Base-by-base conservation (phyloP, 148 eudicot genomes). In the Fagopyrum homotropicum region DNA sequence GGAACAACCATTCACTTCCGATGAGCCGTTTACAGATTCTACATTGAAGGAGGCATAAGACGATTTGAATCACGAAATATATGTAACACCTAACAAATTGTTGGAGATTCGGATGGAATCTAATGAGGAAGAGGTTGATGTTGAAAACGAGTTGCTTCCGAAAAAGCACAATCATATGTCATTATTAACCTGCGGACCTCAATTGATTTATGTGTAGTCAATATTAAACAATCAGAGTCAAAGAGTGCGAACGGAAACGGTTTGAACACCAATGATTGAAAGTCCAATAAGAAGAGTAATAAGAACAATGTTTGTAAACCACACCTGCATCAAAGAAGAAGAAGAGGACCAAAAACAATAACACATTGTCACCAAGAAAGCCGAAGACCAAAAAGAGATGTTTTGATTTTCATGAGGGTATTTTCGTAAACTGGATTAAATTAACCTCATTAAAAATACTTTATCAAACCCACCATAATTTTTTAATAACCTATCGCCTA, bases 251-350 rank as follows among this genome's bases (percentile, higher is more conserved):
- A 70, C 14, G 73, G 50, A 15, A 70, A 70, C 51, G 73, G 49
- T 16, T 70, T 30, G 30, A 71, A 48, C 73, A 71, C 66, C 19
- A 73, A 73, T 52, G 76, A 66, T 6, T 54, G 55, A 48, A 73
- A 73, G n/a, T 73, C 59, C 10, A 76, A 76, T 72, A 82, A 87
- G 79, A 81, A 88, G 79, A 83, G 83, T 64, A 94, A 90, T 77
- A 79, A 56, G 61, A 85, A 82, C 78, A 88, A 81, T 35, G 86
- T 89, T 14, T 89, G 91, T 22, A 22, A 91, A 87, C 85, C 8
- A 86, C 83, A 54, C 79, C 89, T 7, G 76, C 85, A 0, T 86
- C 93, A 1, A 44, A 91, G 17, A 89, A 86, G n/a, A 83, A 83
- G 64, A 91, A 90, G 74, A 87, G 85, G 73, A 69, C 72, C 30